Evolutionary conservation across 495 filamentous ascomycete species (phyloP).

Genomic region (Aspergillus nanangensis): DNA sequence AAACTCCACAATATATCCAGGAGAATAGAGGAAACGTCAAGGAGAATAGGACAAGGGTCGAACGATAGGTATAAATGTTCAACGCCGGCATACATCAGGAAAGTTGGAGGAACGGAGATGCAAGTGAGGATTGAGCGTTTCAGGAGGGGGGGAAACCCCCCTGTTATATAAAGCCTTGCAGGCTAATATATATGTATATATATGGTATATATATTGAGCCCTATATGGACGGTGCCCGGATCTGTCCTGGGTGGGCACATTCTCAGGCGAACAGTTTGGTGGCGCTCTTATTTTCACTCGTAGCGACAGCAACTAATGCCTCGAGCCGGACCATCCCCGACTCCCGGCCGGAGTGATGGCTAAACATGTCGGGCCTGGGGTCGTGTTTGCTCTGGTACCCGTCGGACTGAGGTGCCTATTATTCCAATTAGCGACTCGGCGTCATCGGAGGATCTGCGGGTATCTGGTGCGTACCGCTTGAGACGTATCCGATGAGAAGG

Average conservation of each 20-base stretch:
- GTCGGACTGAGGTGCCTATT: slow-evolving; percentile 37
- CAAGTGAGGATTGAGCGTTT: too few relatives aligned
- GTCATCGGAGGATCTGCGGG: slow-evolving; percentile 22
- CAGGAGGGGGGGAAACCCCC: too few relatives aligned
- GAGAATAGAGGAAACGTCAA: slow-evolving; percentile 1
- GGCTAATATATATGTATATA: too few relatives aligned
- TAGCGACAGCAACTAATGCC: slow-evolving; percentile 84
- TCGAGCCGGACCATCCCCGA: slow-evolving; percentile 69
- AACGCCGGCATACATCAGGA: slow-evolving; percentile 14
- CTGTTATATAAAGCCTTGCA: too few relatives aligned
- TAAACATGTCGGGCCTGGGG: slow-evolving; percentile 26
- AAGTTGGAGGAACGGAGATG: too few relatives aligned
- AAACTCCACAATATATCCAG: slow-evolving; percentile 15
- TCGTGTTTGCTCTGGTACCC: slow-evolving; percentile 31
- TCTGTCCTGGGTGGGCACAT: too few relatives aligned
- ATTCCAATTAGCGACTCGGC: slow-evolving; percentile 36
- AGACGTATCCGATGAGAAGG: slow-evolving; percentile 36
- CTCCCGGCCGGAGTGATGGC: slow-evolving; percentile 23
- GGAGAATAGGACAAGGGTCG: slow-evolving; percentile 5
- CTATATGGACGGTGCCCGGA: too few relatives aligned
- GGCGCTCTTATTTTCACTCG: slow-evolving; percentile 67
- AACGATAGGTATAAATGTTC: slow-evolving; percentile 8
- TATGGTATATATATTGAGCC: too few relatives aligned
- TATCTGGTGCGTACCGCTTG: slow-evolving; percentile 38
- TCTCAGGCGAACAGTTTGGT: slow-evolving; percentile 39